Evolutionary conservation across 2,329 filamentous ascomycete species (phyloP).

Genomic region (Alternaria ethzedia): DNA sequence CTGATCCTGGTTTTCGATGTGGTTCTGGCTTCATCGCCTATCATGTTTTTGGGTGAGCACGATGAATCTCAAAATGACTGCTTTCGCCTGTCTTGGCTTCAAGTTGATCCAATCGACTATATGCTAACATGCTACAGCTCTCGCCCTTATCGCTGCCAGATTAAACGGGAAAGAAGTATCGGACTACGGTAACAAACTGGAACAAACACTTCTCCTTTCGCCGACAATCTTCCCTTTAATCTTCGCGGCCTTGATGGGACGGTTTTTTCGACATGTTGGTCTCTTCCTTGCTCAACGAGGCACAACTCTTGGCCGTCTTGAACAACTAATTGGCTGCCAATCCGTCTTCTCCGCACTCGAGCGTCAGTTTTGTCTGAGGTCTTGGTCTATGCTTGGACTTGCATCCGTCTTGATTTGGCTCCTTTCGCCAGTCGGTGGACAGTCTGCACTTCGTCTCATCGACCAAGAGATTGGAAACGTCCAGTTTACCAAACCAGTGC

Average conservation of each 20-base stretch:
- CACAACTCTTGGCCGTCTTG: conserved; percentile 33
- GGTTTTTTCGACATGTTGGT: conserved; percentile 34
- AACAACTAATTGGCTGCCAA: conserved; percentile 38
- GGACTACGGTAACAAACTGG: conserved; percentile 14
- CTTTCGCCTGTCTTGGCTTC: no score
- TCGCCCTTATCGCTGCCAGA: conserved; percentile 31
- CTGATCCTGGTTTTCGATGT: conserved; percentile 30
- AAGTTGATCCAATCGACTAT: no score
- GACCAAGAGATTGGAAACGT: conserved; percentile 18
- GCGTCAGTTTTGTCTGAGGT: conserved; percentile 34
- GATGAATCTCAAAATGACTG: no score
- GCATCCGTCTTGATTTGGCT: conserved; percentile 34
- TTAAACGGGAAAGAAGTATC: conserved; percentile 26
- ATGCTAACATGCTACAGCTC: conserved; percentile 22
- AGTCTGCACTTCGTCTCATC: conserved; percentile 37
- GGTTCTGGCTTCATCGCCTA: conserved; percentile 30
- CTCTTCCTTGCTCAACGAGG: conserved; percentile 37
- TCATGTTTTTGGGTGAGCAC: conserved; percentile 35
- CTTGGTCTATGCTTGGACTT: conserved; percentile 32
- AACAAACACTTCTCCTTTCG: conserved; percentile 20
- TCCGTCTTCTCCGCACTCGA: conserved; percentile 41
- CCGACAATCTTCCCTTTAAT: conserved; percentile 40
- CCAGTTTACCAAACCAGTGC: conserved; percentile 14
- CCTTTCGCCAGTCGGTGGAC: conserved; percentile 39
- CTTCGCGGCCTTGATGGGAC: conserved; percentile 40